Conservation (phyloP, 2,329 filamentous ascomycete species). For the Colletotrichum trifolii region DNA sequence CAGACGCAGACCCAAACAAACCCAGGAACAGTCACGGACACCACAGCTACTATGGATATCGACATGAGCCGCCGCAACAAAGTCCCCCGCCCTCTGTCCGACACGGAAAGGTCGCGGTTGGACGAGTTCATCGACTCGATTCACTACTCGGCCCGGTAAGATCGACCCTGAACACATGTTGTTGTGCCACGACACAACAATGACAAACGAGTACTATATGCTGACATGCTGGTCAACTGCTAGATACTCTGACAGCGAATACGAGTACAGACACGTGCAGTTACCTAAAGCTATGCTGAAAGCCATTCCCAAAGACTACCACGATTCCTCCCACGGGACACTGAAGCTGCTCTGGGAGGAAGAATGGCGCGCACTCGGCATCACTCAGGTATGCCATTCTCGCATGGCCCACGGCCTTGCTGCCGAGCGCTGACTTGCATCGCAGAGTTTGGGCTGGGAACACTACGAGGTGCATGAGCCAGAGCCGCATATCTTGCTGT, state of each 20-base stretch:
- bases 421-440: slow-evolving; percentile 13
- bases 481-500: slow-evolving; percentile 96
- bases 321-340: slow-evolving; percentile 88
- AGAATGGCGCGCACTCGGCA: slow-evolving; percentile 96
- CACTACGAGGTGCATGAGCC: slow-evolving; percentile 99
- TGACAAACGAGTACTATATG: not conserved
- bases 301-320: slow-evolving; percentile 93
- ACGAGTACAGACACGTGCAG: slow-evolving; percentile 97
- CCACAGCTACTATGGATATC: slow-evolving; percentile 61
- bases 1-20: slow-evolving; percentile 14
- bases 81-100: slow-evolving; percentile 81
- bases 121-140: slow-evolving; percentile 95
- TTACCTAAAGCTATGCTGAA: slow-evolving; percentile 99
- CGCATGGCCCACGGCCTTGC: not conserved
- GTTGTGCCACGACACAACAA: slow-evolving; percentile 7
- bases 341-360: slow-evolving; percentile 98
- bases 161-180: not conserved
- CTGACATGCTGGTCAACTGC: slow-evolving; percentile 10
- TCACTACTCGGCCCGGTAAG: slow-evolving; percentile 91
- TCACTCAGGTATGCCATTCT: slow-evolving; percentile 82
- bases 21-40: slow-evolving; percentile 11
- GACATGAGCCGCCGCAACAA: slow-evolving; percentile 89
- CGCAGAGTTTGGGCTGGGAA: slow-evolving; percentile 95
- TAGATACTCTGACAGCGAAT: slow-evolving; percentile 93
- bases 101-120: slow-evolving; percentile 83